Evolutionary conservation across 2,329 filamentous ascomycete genomes (phyloP).

Genomic region (Erysiphe pulchra): DNA sequence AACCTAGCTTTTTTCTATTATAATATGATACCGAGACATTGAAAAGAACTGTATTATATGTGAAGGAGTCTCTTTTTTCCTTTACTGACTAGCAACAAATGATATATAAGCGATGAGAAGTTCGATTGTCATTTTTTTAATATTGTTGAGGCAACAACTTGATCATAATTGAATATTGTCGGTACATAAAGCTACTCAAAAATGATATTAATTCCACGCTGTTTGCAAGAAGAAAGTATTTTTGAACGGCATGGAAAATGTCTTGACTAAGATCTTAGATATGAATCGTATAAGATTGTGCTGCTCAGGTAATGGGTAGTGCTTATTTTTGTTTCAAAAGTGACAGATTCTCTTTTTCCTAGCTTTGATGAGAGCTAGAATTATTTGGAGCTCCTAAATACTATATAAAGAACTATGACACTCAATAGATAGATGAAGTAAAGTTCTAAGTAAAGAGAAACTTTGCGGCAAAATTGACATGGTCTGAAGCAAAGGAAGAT

Average conservation of each 20-base stretch:
- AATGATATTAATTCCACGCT: not conserved
- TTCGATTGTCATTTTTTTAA: slow-evolving; percentile 15
- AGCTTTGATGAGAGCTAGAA: too few species aligned
- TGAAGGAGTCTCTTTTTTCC: too few species aligned
- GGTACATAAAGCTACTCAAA: not conserved
- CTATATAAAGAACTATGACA: not conserved
- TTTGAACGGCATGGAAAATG: not conserved
- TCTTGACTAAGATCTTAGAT: not conserved
- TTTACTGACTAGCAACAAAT: slow-evolving; percentile 30
- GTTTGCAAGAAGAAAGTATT: not conserved
- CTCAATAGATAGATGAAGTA: not conserved
- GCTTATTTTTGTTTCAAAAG: not conserved
- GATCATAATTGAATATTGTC: not conserved
- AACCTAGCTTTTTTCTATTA: slow-evolving; percentile 56
- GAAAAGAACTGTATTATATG: too few species aligned
- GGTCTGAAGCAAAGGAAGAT: slow-evolving; percentile 68
- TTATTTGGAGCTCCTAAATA: too few species aligned
- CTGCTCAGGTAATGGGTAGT: not conserved
- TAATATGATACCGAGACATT: too few species aligned
- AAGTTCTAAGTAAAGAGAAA: slow-evolving; percentile 37
- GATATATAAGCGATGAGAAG: slow-evolving; percentile 25
- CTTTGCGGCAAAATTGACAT: slow-evolving; percentile 79
- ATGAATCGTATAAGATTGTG: not conserved
- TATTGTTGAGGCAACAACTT: not conserved
- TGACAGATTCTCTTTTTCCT: not conserved